These are phyloP conservation scores for Globisporangium iwayamae DNA, from an alignment of 352 stramenopile genomes.

Conservation along the genomic window DNA sequence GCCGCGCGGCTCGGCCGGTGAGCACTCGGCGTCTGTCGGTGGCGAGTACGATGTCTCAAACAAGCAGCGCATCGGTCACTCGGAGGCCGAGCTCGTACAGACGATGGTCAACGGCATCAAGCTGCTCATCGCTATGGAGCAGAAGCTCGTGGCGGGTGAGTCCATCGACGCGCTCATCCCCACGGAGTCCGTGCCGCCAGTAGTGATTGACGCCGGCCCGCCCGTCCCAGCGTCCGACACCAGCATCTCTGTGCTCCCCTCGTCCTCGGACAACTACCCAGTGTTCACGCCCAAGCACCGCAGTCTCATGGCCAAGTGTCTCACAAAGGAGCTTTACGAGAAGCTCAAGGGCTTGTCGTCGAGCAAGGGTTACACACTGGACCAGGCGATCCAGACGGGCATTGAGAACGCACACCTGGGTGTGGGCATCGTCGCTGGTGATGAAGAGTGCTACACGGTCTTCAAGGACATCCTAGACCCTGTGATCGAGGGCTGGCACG, in stretches of 20 bases:
- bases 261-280: conserved; percentile 67
- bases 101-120: conserved; percentile 88
- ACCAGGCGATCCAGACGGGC: conserved; percentile 81
- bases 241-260: conserved; percentile 54
- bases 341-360: conserved; percentile 72
- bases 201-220: conserved; percentile 62
- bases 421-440: conserved; percentile 75
- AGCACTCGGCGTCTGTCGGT: conserved; percentile 86
- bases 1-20: conserved; percentile 70
- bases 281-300: conserved; percentile 81
- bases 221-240: conserved; percentile 33
- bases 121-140: conserved; percentile 85
- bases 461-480: conserved; percentile 85
- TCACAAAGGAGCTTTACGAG: conserved; percentile 78
- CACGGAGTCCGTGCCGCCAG: conserved; percentile 38
- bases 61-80: conserved; percentile 86
- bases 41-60: conserved; percentile 88
- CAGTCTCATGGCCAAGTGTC: conserved; percentile 79
- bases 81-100: conserved; percentile 86
- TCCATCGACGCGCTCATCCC: conserved; percentile 69
- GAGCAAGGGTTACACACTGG: conserved; percentile 77
- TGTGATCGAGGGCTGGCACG: conserved; percentile 84
- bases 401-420: conserved; percentile 80
- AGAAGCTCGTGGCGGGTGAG: conserved; percentile 71
- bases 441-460: conserved; percentile 74